Evolutionary conservation across 768 basidiomycete species (phyloP).

Genomic region (Postia placenta): DNA sequence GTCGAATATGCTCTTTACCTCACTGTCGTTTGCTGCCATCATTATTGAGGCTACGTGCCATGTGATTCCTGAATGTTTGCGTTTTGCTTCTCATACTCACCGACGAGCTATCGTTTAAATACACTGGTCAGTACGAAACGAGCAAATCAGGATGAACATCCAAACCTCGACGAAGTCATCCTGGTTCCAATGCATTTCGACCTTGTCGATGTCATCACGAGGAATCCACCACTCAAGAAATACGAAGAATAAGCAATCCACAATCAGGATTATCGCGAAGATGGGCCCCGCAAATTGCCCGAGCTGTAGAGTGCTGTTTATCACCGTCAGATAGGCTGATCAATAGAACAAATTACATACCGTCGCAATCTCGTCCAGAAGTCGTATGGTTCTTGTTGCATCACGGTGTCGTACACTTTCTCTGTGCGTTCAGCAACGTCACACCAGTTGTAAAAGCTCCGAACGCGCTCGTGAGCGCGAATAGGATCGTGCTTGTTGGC

Average conservation of each 20-base stretch:
- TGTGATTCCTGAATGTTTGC: too few relatives aligned
- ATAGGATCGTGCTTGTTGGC: slow-evolving; percentile 68
- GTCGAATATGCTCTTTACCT: too few relatives aligned
- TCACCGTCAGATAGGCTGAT: neutral
- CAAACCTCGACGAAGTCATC: slow-evolving; percentile 28
- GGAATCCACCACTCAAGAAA: slow-evolving; percentile 85
- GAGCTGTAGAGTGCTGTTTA: slow-evolving; percentile 60
- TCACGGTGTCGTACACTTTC: slow-evolving; percentile 67
- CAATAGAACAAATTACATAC: slow-evolving; percentile 33
- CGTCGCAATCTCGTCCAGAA: slow-evolving; percentile 74
- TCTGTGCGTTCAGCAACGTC: slow-evolving; percentile 79
- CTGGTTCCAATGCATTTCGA: slow-evolving; percentile 56
- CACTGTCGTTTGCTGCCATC: too few relatives aligned
- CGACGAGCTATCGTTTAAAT: too few relatives aligned
- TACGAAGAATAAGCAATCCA: slow-evolving; percentile 84
- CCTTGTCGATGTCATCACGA: slow-evolving; percentile 69
- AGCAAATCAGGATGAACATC: neutral
- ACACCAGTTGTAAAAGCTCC: slow-evolving; percentile 83
- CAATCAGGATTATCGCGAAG: slow-evolving; percentile 80
- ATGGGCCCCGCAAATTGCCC: slow-evolving; percentile 84
- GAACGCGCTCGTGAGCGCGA: slow-evolving; percentile 70
- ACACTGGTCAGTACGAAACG: neutral
- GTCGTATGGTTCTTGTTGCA: slow-evolving; percentile 55
- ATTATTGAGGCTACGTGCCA: too few relatives aligned
- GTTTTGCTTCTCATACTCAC: too few relatives aligned